Evolutionary conservation across 2,329 filamentous ascomycete genomes (phyloP), one percentile per base, ranked within the genome.

Genomic region (Exophiala lecanii-corni): DNA sequence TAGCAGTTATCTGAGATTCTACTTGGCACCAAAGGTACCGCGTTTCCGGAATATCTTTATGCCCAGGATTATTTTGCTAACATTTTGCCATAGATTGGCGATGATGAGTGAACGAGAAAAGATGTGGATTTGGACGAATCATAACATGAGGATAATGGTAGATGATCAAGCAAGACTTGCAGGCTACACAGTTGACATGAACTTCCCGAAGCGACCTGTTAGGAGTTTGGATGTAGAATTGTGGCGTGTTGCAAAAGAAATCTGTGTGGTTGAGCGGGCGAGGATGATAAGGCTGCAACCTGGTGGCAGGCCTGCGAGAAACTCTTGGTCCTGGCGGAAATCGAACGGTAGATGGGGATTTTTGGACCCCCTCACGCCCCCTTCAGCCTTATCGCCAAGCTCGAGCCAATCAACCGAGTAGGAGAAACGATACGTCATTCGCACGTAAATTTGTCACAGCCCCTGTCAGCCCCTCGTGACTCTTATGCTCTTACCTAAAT

Each of bases 21-120:
- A 97, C 71, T 81, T 98, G 58, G 92, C 92, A 54, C 92, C 92
- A 55, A 98, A 98, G 89, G 92, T 92, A 71, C 47, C 77, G 62
- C 31, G 36, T 25, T n/a, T n/a, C n/a, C n/a, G 33, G 20, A 43
- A 26, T 21, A 7, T 10, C 20, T 26, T 2, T 40, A 21, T 34
- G 13, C 15, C 16, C 21, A 21, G 26, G 9, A 30, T 39, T 47
- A 15, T 25, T 19, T 12, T 32, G 23, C 33, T 54, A 46, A 69
- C 75, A 60, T 74, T 51, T 20, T 43, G n/a, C 20, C 19, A 15
- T 53, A 88, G 84, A 88, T 88, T 61, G 84, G 70, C 25, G 70
- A 73, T 39, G 70, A 73, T 44, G 70, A 73, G 54, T 73, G 65
- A 64, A 55, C 6, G 13, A 32, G 32, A n/a, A n/a, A n/a, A n/a